These are phyloP conservation scores for Podospora pseudocomata DNA, from an alignment of 495 filamentous ascomycete species.

Conservation along the genomic window DNA sequence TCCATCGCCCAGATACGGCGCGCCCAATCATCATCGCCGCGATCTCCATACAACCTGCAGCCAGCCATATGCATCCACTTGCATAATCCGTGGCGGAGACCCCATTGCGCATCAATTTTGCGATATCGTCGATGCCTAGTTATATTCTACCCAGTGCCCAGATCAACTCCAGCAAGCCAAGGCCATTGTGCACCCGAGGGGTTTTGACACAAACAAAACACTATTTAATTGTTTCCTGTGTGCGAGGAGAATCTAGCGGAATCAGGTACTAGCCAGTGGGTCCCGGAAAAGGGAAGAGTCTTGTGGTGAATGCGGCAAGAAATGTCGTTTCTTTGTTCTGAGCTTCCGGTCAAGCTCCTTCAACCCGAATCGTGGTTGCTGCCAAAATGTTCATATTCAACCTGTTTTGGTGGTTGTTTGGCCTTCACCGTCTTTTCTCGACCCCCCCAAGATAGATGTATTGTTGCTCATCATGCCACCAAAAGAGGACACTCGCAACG, in stretches of 20 bases:
- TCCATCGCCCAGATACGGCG: neutral
- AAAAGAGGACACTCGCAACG: neutral
- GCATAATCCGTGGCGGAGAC: neutral
- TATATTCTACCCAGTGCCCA: too few species aligned
- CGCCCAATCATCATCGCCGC: neutral
- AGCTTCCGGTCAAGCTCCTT: neutral
- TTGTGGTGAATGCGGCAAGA: neutral
- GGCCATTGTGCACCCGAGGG: neutral
- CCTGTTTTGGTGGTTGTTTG: neutral
- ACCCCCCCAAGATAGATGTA: neutral
- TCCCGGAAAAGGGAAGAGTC: neutral
- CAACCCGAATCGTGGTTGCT: neutral
- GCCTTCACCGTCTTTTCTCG: too few species aligned
- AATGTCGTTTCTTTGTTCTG: neutral
- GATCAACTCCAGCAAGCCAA: neutral
- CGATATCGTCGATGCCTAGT: neutral
- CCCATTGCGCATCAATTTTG: neutral
- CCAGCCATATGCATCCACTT: neutral
- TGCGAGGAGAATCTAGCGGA: neutral
- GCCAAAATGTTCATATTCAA: neutral
- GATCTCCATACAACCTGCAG: neutral
- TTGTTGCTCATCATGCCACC: neutral
- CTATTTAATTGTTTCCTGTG: neutral
- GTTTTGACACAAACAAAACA: neutral
- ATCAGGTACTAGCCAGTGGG: neutral